Evolutionary conservation across 495 filamentous ascomycete species (phyloP), one percentile per base, ranked within the genome.

Genomic region (Melanomma pulvis-pyrius): DNA sequence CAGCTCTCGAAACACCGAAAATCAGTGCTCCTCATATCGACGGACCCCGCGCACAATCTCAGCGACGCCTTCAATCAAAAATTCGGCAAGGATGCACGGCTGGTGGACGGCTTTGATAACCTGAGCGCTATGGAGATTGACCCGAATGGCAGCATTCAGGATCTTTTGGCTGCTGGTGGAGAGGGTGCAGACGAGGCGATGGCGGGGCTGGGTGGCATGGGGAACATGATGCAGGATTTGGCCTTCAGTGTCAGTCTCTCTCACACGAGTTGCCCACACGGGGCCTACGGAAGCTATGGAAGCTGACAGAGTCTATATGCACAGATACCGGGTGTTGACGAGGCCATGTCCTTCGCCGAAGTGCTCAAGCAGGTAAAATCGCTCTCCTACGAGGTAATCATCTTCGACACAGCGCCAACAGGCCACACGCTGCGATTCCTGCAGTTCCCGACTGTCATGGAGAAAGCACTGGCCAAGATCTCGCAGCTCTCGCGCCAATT

Each of bases 121-220:
- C 82, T 99, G 59, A 96, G 92, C 71, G 94, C 94, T 22, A 99
- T 99, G 94, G 94, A 99, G 82, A 98, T 99, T 71, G 94, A 99
- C 77, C 94, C 94, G 49, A 98, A 96, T 76, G 96, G 94, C 28
- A 96, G 92, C 71, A 96, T 99, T 64, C 93, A 97, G 78, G 94
- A 99, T 76, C 79, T 99, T 17, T 79, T 99, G 59, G 88, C 91
- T 6, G 87, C 86, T 15, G 90, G 91, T 57, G 91, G 87, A 8
- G 92, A 93, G 13, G 88, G 86, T 46, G 83, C 80, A 1, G 84
- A 89, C 61, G 86, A 90, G 63, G 85, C 86, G 12, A 83, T 88
- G 84, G 83, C 75, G 48, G 84, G 81, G 55, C 71, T 86, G 70
- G 83, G 79, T 9, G 89, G 85, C 3, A 86, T 89, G 77, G 87